Conservation (phyloP, 257 asterid genomes). For the Knoxia roxburghii region DNA sequence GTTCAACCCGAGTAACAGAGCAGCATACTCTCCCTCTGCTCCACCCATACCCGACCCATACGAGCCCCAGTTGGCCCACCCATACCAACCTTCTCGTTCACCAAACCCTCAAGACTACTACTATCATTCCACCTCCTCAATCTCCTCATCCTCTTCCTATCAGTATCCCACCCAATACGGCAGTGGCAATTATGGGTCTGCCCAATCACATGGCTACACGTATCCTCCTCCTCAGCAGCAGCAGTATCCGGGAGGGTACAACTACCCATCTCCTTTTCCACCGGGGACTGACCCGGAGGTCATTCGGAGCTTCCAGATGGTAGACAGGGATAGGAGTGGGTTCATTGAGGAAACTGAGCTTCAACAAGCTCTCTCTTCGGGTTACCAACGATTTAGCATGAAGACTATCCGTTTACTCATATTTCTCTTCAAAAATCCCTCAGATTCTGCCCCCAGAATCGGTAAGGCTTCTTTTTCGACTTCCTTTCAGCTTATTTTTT, state of each 20-base stretch:
- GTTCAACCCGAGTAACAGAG: slow-evolving; percentile 1
- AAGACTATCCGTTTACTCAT: slow-evolving; percentile 69
- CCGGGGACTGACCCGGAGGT: slow-evolving; percentile 75
- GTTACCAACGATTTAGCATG: slow-evolving; percentile 50
- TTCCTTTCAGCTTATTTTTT: not conserved
- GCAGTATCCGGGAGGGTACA: slow-evolving; percentile 24
- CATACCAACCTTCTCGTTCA: slow-evolving; percentile 26
- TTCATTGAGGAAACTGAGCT: slow-evolving; percentile 74
- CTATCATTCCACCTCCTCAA: slow-evolving; percentile 15
- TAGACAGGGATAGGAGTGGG: slow-evolving; percentile 68
- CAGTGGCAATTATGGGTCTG: slow-evolving; percentile 32
- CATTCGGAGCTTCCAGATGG: slow-evolving; percentile 76
- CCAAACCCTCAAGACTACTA: slow-evolving; percentile 25
- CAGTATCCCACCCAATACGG: slow-evolving; percentile 6
- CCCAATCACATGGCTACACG: slow-evolving; percentile 16
- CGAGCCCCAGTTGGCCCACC: slow-evolving; percentile 40
- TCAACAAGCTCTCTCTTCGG: slow-evolving; percentile 55
- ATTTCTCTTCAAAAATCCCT: slow-evolving; percentile 54
- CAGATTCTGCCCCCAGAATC: slow-evolving; percentile 42
- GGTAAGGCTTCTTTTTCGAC: slow-evolving; percentile 32
- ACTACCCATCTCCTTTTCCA: slow-evolving; percentile 41
- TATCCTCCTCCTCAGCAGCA: slow-evolving; percentile 25
- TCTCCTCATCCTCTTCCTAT: slow-evolving; percentile 24
- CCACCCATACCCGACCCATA: slow-evolving; percentile 54
- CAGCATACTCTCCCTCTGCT: slow-evolving; percentile 57